Evolutionary conservation across 345 rosid species (phyloP), one percentile per base, ranked within the genome.

Genomic region (Eutrema heterophyllum): DNA sequence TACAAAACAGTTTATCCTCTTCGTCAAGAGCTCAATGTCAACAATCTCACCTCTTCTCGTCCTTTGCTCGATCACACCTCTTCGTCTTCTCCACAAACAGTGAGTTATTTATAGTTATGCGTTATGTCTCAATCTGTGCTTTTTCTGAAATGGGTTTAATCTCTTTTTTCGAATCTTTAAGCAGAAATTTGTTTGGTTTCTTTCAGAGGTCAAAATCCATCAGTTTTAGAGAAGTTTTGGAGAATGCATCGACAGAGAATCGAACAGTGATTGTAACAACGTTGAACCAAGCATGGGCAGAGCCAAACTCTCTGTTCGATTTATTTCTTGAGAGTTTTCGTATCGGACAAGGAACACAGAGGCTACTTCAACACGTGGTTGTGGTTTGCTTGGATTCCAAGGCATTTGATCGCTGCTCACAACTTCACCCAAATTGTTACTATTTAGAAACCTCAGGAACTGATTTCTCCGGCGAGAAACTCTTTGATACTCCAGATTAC

Each of bases 181-280:
- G 9, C 5, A 62, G 33, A 21, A 53, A 13, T 36, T 13, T 41
- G 45, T 57, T 74, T 74, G 21, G 46, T 38, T 48, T 52, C 45
- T 58, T 65, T 16, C 67, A 76, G 75, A 76, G 58, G 55, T 3
- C 44, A 53, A 46, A 51, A 2, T 13, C 68, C 10, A 68, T 62
- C 40, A 68, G 79, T 76, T 69, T 76, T 38, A 70, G 52, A 13
- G 70, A 70, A 76, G 60, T 76, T 78, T 53, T 78, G 1, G 69
- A 72, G 50, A 72, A 67, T 30, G 78, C 81, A 0, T 60, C 73
- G 0, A 78, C 63, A 38, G 68, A 78, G 72, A 53, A 81, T 71
- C 83, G 73, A 52, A 90, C 96, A 5, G 88, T 90, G 11, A 86
- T 90, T 14, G 4, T 90, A 50, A 88, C 91, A 24, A 86, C 93